These are phyloP conservation scores for Circinella minor DNA, from an alignment of 371 early-diverging fungal genomes.

Conservation along the genomic window DNA sequence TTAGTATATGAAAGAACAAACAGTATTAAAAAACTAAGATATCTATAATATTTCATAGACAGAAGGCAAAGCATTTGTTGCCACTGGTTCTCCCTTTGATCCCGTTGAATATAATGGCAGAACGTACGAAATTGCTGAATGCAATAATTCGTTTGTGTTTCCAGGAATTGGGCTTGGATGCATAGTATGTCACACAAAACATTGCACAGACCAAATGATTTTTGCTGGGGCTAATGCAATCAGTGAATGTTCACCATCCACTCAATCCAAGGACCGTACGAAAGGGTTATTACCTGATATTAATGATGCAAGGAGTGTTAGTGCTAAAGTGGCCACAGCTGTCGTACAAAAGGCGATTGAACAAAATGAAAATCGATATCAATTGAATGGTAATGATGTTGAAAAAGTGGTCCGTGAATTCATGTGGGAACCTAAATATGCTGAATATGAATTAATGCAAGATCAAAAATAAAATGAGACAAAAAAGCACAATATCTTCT, in stretches of 20 bases:
- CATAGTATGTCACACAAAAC: conserved; percentile 16
- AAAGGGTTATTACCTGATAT: conserved; percentile 19
- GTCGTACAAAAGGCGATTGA: conserved; percentile 16
- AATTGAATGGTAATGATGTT: background rate
- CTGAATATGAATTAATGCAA: conserved; percentile 12
- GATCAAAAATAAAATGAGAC: background rate
- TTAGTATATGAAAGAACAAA: too few relatives aligned
- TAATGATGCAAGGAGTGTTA: conserved; percentile 17
- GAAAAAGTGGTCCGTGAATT: conserved; percentile 14
- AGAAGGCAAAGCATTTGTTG: conserved; percentile 29
- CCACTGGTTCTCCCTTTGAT: conserved; percentile 40
- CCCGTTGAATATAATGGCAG: conserved; percentile 26
- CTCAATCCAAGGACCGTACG: conserved; percentile 15
- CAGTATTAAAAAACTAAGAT: background rate
- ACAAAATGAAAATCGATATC: conserved; percentile 9
- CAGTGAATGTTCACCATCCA: conserved; percentile 20
- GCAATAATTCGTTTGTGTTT: conserved; percentile 36
- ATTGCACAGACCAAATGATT: conserved; percentile 26
- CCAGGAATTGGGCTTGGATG: conserved; percentile 44
- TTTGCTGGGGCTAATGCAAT: conserved; percentile 23
- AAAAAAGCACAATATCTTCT: background rate
- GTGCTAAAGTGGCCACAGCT: conserved; percentile 17
- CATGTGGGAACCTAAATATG: conserved; percentile 28
- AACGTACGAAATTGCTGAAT: conserved; percentile 25
- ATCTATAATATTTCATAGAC: conserved; percentile 12